phyloP scores from a whole-genome alignment of 768 basidiomycete genomes.

The Rhizopogon salebrosus region DNA sequence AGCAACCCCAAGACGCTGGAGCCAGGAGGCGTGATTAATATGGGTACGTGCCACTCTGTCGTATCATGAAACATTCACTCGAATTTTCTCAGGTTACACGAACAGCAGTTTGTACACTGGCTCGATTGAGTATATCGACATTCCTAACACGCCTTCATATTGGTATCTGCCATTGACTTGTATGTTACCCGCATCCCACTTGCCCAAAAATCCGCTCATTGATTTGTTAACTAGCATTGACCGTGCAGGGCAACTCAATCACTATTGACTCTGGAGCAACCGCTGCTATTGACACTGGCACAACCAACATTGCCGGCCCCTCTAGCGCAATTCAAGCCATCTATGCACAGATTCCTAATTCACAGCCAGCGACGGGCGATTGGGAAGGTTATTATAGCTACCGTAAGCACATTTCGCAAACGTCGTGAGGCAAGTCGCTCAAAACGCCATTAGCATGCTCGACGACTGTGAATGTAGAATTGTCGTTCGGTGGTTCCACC shows the following conservation, averaged over 20 bases:
- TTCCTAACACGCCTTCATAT: conserved; percentile 36
- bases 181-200: conserved; percentile 4
- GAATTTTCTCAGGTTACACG: conserved; percentile 31
- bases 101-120: conserved; percentile 47
- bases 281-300: conserved; percentile 58
- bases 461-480: conserved; percentile 30
- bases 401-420: conserved; percentile 20
- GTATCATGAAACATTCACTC: background rate
- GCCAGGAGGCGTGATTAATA: conserved; percentile 66
- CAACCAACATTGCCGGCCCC: conserved; percentile 55
- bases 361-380: conserved; percentile 28
- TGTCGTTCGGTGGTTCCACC: conserved; percentile 40
- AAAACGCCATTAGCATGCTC: conserved; percentile 23
- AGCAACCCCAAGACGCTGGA: conserved; percentile 38
- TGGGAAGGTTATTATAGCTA: conserved; percentile 46
- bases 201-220: background rate
- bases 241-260: conserved; percentile 29
- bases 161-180: conserved; percentile 44
- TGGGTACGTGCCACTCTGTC: conserved; percentile 41
- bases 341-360: conserved; percentile 43
- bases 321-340: conserved; percentile 31
- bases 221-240: conserved; percentile 23
- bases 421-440: background rate
- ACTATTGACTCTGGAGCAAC: conserved; percentile 14
- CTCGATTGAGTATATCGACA: conserved; percentile 44